Evolutionary conservation across 2,329 filamentous ascomycete genomes (phyloP).

Genomic region (Ascochyta clinopodiicola): DNA sequence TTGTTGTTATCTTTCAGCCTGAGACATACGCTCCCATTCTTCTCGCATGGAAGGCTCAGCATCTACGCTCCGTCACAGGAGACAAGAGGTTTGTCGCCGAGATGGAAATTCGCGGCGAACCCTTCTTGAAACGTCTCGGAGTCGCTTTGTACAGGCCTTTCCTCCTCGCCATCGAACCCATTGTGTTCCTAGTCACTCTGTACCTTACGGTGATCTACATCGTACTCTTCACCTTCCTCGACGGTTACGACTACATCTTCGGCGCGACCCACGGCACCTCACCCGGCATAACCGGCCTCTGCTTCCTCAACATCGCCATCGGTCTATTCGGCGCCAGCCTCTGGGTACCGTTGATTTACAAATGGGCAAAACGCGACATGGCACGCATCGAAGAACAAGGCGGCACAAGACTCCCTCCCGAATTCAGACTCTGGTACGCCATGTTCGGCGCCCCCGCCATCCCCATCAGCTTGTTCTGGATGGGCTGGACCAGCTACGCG

Average conservation of each 20-base stretch:
- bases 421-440: constrained; percentile 61
- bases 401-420: constrained; percentile 54
- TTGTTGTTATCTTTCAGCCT: constrained; percentile 26
- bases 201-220: constrained; percentile 63
- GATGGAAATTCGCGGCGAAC: constrained; percentile 52
- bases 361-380: constrained; percentile 53
- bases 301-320: constrained; percentile 57
- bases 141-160: constrained; percentile 53
- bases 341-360: constrained; percentile 56
- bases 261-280: constrained; percentile 56
- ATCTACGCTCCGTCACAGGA: constrained; percentile 33
- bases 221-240: constrained; percentile 61
- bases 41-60: constrained; percentile 44
- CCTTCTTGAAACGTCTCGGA: constrained; percentile 47
- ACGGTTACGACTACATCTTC: constrained; percentile 61
- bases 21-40: constrained; percentile 33
- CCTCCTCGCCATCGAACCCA: constrained; percentile 51
- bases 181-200: constrained; percentile 57
- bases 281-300: constrained; percentile 54
- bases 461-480: constrained; percentile 63
- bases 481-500: constrained; percentile 60
- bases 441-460: constrained; percentile 60
- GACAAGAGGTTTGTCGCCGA: constrained; percentile 56
- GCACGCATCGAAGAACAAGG: constrained; percentile 50
- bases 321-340: constrained; percentile 48